Conservation (phyloP, 2,329 filamentous ascomycete species). For the Beauveria medogensis region DNA sequence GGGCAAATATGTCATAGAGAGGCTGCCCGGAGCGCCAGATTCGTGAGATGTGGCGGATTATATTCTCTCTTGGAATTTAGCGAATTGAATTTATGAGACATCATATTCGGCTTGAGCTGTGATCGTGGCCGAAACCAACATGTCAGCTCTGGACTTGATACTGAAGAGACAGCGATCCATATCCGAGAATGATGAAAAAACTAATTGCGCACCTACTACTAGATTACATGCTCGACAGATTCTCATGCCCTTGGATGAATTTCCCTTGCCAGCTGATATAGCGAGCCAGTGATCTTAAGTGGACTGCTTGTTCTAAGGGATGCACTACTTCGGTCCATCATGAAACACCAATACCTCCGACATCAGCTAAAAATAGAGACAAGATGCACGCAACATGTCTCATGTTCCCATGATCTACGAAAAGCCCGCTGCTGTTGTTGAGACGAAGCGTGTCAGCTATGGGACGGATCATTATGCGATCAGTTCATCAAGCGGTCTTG, state of each 20-base stretch:
- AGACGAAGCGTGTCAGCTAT: slow-evolving; percentile 2
- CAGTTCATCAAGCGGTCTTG: neutral
- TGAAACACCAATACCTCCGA: neutral
- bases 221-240: no score
- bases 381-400: neutral
- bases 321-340: neutral
- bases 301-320: neutral
- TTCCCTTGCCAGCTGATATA: no score
- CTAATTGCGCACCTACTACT: neutral
- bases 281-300: no score
- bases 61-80: slow-evolving; percentile 5
- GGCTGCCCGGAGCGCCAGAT: slow-evolving; percentile 76
- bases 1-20: slow-evolving; percentile 91
- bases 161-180: neutral
- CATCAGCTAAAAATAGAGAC: neutral
- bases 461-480: neutral
- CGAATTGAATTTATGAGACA: neutral
- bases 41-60: slow-evolving; percentile 17
- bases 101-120: neutral
- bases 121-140: neutral
- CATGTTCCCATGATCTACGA: neutral
- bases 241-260: no score
- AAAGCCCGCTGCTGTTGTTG: neutral
- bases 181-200: neutral
- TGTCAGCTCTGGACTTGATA: neutral